These are phyloP conservation scores for Thalia dealbata DNA, from an alignment of 176 grass and related monocot genomes.

Conservation along the genomic window DNA sequence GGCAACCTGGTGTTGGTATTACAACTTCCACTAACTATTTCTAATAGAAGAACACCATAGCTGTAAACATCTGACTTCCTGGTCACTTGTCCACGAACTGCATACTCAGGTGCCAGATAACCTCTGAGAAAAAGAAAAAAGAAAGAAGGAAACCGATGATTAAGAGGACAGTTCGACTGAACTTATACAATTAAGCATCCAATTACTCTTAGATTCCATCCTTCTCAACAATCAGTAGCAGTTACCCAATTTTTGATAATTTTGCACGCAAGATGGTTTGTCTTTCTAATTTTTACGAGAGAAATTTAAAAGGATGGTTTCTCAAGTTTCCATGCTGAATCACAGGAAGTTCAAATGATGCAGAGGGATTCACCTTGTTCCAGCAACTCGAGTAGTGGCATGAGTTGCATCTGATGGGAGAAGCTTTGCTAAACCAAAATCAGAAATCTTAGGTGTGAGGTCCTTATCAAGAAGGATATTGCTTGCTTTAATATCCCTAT, in stretches of 20 bases:
- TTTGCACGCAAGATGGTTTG: not conserved
- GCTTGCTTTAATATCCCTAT: slow-evolving; percentile 85
- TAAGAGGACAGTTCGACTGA: not conserved
- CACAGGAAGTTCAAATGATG: not conserved
- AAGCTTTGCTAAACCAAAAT: slow-evolving; percentile 75
- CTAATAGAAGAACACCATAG: slow-evolving; percentile 71
- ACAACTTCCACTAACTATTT: slow-evolving; percentile 72
- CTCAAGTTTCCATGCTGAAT: not conserved
- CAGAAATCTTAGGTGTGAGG: slow-evolving; percentile 72
- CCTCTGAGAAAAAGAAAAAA: slow-evolving; percentile 33
- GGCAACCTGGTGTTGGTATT: slow-evolving; percentile 68
- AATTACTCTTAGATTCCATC: not conserved
- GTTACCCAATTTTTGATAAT: not conserved
- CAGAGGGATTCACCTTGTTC: slow-evolving; percentile 55
- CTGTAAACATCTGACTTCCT: slow-evolving; percentile 86
- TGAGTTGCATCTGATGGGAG: slow-evolving; percentile 67
- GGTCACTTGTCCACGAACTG: slow-evolving; percentile 62
- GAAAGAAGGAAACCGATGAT: not conserved
- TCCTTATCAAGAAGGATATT: slow-evolving; percentile 80
- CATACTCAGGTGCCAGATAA: slow-evolving; percentile 83
- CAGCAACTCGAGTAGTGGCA: slow-evolving; percentile 70
- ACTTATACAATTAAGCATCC: not conserved
- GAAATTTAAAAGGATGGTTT: not conserved
- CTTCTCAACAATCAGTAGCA: not conserved
- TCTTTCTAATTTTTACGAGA: not conserved